These are phyloP conservation scores for Pyronema domesticum DNA, from an alignment of 495 filamentous ascomycete species.

Conservation along the genomic window DNA sequence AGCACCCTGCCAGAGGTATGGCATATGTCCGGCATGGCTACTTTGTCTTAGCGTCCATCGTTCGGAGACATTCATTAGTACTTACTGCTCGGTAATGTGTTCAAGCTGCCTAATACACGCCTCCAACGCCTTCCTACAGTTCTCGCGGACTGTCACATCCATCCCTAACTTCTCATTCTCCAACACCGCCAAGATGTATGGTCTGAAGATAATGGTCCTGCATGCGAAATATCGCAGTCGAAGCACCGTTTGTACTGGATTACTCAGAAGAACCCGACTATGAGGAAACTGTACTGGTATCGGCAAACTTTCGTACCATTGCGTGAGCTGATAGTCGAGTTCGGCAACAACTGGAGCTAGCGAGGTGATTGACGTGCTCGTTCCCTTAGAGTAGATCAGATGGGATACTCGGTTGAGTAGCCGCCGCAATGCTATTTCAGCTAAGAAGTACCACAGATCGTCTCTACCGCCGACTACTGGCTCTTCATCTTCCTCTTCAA, in stretches of 20 bases:
- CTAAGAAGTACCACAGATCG: conserved; percentile 69
- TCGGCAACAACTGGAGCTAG: conserved; percentile 61
- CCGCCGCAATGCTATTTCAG: conserved; percentile 59
- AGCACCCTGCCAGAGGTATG: conserved; percentile 75
- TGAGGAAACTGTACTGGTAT: conserved; percentile 58
- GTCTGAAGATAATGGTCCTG: conserved; percentile 68
- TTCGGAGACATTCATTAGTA: conserved; percentile 2
- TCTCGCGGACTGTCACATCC: conserved; percentile 53
- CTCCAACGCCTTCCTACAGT: conserved; percentile 65
- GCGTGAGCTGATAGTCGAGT: conserved; percentile 62
- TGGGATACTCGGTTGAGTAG: conserved; percentile 64
- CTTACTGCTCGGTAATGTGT: conserved; percentile 57
- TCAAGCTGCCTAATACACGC: conserved; percentile 64
- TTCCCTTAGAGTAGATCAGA: conserved; percentile 61
- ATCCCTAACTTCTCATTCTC: conserved; percentile 55
- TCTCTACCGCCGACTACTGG: conserved; percentile 39
- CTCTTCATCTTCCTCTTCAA: conserved; percentile 43
- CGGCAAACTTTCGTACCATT: conserved; percentile 69
- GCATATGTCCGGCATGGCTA: conserved; percentile 65
- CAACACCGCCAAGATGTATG: conserved; percentile 62
- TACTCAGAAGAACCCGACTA: conserved; percentile 41
- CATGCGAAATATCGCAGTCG: conserved; percentile 67
- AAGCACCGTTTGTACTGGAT: conserved; percentile 62
- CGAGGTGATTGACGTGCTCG: conserved; percentile 44
- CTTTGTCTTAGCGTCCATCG: not conserved